Conservation (phyloP, 257 asterid genomes). For the Solanum bulbocastanum region DNA sequence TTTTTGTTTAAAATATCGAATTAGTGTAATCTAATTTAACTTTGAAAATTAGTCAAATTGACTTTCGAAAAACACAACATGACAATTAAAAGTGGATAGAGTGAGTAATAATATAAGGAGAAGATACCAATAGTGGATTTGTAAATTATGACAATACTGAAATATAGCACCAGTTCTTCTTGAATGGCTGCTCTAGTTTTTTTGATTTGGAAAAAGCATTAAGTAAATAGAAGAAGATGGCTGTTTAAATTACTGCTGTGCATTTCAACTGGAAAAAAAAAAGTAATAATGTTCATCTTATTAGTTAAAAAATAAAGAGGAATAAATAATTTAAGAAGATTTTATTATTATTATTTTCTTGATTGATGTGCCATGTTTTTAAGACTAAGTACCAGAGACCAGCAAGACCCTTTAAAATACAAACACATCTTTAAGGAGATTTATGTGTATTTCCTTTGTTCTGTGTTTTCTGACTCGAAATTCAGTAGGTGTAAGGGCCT, state of each 20-base stretch:
- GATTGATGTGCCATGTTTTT: too few species aligned
- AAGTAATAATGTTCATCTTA: neutral
- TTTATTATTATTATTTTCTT: too few species aligned
- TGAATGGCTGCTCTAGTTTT: neutral
- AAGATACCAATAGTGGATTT: neutral
- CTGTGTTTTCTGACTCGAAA: too few species aligned
- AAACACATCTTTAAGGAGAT: neutral
- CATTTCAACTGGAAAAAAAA: neutral
- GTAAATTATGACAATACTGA: neutral
- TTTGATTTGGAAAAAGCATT: neutral
- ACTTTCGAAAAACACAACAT: too few species aligned
- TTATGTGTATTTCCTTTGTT: neutral
- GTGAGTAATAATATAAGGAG: neutral
- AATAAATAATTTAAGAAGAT: too few species aligned
- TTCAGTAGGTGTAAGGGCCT: too few species aligned
- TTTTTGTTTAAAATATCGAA: too few species aligned
- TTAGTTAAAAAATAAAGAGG: neutral
- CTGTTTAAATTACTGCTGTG: neutral
- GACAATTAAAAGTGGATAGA: too few species aligned
- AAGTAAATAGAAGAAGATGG: neutral
- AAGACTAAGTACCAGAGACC: too few species aligned
- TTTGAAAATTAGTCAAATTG: too few species aligned
- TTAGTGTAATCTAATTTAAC: too few species aligned
- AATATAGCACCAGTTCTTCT: neutral
- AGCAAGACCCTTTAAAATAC: too few species aligned